Percentiles rank a stretch among this genome's conserved stretches.
phyloP scores from a whole-genome alignment of 1,284 basidiomycete genomes.

The Sutorius eximius region DNA sequence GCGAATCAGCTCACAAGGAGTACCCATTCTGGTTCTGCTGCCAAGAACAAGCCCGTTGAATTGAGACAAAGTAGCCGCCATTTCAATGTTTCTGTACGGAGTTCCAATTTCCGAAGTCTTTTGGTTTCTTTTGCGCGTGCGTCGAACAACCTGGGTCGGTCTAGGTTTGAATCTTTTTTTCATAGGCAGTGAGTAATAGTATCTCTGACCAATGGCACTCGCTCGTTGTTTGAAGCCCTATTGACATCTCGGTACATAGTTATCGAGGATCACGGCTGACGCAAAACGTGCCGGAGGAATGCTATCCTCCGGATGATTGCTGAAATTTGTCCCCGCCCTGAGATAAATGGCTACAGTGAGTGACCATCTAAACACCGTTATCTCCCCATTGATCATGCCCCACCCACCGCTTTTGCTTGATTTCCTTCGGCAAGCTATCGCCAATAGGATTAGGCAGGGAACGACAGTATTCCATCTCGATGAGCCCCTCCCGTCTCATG shows the following conservation, averaged over 20 bases:
- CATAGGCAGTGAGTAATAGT: background rate
- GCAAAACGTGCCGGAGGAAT: background rate
- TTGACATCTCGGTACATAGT: background rate
- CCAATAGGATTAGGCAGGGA: constrained; percentile 4
- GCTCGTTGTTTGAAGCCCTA: background rate
- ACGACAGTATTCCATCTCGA: constrained; percentile 14
- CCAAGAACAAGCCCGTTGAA: background rate
- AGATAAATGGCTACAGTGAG: constrained; percentile 13
- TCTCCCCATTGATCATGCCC: constrained; percentile 8
- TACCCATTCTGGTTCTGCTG: background rate
- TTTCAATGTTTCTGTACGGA: background rate
- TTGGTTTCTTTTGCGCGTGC: background rate
- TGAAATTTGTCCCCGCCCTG: background rate
- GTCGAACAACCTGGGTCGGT: background rate
- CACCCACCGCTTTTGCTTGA: constrained; percentile 7
- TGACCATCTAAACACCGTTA: background rate
- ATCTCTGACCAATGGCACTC: background rate
- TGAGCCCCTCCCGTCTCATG: constrained; percentile 37
- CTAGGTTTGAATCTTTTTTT: background rate
- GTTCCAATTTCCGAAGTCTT: background rate
- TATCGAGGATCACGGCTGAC: background rate
- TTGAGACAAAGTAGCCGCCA: background rate
- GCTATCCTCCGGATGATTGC: background rate
- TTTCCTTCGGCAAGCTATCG: constrained; percentile 19
- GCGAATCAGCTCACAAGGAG: background rate